Percentiles rank a stretch among this genome's conserved stretches.
Conservation (phyloP, 139 green algal genomes). For the Monoraphidium neglectum region DNA sequence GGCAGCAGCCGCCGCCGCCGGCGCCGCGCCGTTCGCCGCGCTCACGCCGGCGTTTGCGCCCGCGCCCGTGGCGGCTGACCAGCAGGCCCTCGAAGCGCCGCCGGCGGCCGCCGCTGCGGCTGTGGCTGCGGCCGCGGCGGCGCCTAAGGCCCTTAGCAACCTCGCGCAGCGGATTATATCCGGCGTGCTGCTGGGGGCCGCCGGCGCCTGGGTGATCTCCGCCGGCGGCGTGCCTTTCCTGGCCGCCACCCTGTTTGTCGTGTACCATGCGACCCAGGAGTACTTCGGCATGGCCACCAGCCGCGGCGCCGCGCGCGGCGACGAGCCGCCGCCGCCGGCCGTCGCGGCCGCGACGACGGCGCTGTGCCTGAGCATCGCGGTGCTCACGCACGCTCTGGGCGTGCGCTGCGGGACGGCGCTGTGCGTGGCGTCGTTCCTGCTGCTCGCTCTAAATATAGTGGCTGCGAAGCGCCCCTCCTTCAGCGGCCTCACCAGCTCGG, state of each 20-base stretch:
- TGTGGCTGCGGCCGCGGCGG: neutral
- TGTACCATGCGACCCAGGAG: slow-evolving; percentile 73
- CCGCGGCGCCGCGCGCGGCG: slow-evolving; percentile 58
- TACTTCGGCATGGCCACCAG: slow-evolving; percentile 72
- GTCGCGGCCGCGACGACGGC: slow-evolving; percentile 62
- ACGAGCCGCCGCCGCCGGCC: slow-evolving; percentile 63
- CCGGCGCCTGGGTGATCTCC: slow-evolving; percentile 58
- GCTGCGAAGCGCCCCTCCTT: slow-evolving; percentile 73
- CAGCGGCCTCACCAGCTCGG: slow-evolving; percentile 75
- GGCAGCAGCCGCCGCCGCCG: too few relatives aligned
- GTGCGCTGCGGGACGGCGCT: slow-evolving; percentile 47
- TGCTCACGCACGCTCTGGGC: slow-evolving; percentile 36
- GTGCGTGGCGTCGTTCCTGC: slow-evolving; percentile 74
- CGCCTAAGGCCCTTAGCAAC: slow-evolving; percentile 2
- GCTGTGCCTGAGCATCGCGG: slow-evolving; percentile 70
- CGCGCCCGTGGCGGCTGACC: too few relatives aligned
- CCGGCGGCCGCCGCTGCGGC: neutral
- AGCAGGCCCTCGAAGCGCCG: too few relatives aligned
- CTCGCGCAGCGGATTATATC: slow-evolving; percentile 64
- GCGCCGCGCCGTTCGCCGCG: too few relatives aligned
- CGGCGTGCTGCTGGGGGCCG: slow-evolving; percentile 64
- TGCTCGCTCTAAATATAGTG: slow-evolving; percentile 79
- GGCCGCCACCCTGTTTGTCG: slow-evolving; percentile 55
- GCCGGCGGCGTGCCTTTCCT: slow-evolving; percentile 61
- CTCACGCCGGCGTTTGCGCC: too few relatives aligned